Percentiles rank a stretch among this genome's conserved stretches.
Conservation (phyloP, 2,329 filamentous ascomycete species). For the Neopestalotiopsis clavispora region DNA sequence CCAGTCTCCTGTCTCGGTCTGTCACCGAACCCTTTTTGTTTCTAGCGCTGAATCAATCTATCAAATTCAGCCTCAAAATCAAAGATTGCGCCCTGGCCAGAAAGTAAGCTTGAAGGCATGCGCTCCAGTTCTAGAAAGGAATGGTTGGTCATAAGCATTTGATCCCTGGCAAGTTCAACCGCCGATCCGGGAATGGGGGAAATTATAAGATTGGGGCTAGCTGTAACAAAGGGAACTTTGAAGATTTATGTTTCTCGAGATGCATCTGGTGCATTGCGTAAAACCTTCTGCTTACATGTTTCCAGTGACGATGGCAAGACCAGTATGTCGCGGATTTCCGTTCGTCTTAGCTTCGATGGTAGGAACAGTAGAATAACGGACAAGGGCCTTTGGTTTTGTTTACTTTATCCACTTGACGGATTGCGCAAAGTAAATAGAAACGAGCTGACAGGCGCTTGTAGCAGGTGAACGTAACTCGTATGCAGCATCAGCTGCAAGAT, state of each 20-base stretch:
- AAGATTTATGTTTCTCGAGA: background rate
- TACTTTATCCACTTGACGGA: background rate
- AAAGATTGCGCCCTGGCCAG: background rate
- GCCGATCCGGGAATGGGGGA: background rate
- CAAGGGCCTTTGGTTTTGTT: background rate
- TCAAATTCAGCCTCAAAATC: background rate
- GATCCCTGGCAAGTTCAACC: background rate
- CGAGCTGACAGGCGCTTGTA: background rate
- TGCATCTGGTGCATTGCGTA: background rate
- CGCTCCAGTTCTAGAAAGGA: background rate
- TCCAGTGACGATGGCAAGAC: background rate
- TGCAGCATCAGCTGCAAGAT: constrained; percentile 7
- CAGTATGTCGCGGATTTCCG: background rate
- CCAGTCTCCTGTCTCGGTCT: background rate
- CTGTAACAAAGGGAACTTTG: background rate
- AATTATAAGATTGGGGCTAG: background rate
- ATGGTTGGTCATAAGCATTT: background rate
- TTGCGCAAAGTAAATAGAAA: constrained; percentile 13
- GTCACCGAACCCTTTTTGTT: background rate
- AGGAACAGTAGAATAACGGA: background rate
- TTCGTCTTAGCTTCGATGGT: background rate
- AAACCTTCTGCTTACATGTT: background rate
- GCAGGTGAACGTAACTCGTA: background rate
- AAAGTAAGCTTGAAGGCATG: background rate
- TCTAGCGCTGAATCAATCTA: background rate